Conservation (phyloP, 176 grass and related monocot genomes). For the Avena sativa region DNA sequence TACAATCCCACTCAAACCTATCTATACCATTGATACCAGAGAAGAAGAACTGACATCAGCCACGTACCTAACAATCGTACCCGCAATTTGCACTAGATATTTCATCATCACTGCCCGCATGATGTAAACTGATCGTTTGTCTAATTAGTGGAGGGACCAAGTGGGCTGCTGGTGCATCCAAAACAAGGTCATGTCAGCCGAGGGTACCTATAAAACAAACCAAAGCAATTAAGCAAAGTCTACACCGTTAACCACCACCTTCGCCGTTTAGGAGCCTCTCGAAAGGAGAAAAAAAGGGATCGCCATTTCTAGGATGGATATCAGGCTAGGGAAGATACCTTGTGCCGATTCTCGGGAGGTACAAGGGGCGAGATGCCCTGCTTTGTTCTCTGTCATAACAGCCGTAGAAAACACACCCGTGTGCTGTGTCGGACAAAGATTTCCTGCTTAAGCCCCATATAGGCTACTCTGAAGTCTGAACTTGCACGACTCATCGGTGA, state of each 20-base stretch:
- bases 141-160: constrained; percentile 32
- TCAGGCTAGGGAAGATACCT: constrained; percentile 31
- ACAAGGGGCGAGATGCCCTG: too few relatives aligned
- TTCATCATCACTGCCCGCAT: constrained; percentile 2
- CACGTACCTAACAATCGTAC: background rate
- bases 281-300: background rate
- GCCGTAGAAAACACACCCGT: too few relatives aligned
- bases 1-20: too few relatives aligned
- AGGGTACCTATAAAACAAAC: background rate
- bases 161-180: constrained; percentile 41
- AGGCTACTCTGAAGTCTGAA: too few relatives aligned
- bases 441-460: too few relatives aligned
- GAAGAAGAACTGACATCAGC: too few relatives aligned
- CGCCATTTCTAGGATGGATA: background rate
- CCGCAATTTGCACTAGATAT: constrained; percentile 49
- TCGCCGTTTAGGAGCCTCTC: background rate
- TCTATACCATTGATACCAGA: too few relatives aligned
- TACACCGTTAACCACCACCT: background rate
- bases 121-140: constrained; percentile 41
- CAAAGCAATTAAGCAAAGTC: background rate
- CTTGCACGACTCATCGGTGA: too few relatives aligned
- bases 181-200: constrained; percentile 38
- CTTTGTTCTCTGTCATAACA: too few relatives aligned
- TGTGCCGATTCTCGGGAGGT: constrained; percentile 26
- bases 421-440: too few relatives aligned